A percentile compares a stretch with the other conserved stretches of the same genome.
These are phyloP conservation scores for Thermoascus crustaceus DNA, from an alignment of 2,329 filamentous ascomycete genomes.

Conservation along the genomic window DNA sequence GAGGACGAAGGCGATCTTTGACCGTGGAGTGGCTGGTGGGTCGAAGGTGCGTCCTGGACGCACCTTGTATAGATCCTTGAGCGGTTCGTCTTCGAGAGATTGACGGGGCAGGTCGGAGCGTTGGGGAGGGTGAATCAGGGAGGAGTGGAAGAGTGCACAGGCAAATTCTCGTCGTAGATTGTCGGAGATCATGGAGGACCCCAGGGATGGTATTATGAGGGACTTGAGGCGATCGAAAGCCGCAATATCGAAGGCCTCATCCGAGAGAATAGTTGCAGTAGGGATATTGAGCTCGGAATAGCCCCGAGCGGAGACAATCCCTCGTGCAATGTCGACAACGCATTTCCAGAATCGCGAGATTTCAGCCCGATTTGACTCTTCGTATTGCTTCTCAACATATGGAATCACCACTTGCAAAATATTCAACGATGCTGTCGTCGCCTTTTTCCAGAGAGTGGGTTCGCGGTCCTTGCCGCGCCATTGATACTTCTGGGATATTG, in stretches of 20 bases:
- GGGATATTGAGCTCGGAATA: constrained; percentile 38
- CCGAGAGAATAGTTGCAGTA: constrained; percentile 46
- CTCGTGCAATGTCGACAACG: constrained; percentile 57
- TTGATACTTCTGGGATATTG: constrained; percentile 72
- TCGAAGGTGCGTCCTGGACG: constrained; percentile 67
- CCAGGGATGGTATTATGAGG: constrained; percentile 67
- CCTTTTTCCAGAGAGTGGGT: constrained; percentile 67
- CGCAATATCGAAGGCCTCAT: constrained; percentile 73
- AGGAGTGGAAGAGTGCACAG: constrained; percentile 69
- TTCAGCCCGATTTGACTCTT: constrained; percentile 23
- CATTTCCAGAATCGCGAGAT: constrained; percentile 60
- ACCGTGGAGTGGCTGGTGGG: constrained; percentile 55
- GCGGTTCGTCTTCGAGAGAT: constrained; percentile 40
- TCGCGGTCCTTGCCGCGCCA: constrained; percentile 66
- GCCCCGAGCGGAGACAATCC: constrained; percentile 61
- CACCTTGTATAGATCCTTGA: constrained; percentile 55
- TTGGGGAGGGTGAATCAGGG: constrained; percentile 67
- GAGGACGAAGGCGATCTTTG: constrained; percentile 69
- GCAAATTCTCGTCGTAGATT: constrained; percentile 61
- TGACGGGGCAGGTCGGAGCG: constrained; percentile 48
- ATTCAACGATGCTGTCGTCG: constrained; percentile 61
- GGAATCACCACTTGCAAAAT: constrained; percentile 61
- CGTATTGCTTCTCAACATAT: constrained; percentile 44
- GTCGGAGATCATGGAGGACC: constrained; percentile 57
- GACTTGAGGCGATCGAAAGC: constrained; percentile 59